These are phyloP conservation scores for Vitis riparia DNA, from an alignment of 164 flowering plant species.

Conservation along the genomic window DNA sequence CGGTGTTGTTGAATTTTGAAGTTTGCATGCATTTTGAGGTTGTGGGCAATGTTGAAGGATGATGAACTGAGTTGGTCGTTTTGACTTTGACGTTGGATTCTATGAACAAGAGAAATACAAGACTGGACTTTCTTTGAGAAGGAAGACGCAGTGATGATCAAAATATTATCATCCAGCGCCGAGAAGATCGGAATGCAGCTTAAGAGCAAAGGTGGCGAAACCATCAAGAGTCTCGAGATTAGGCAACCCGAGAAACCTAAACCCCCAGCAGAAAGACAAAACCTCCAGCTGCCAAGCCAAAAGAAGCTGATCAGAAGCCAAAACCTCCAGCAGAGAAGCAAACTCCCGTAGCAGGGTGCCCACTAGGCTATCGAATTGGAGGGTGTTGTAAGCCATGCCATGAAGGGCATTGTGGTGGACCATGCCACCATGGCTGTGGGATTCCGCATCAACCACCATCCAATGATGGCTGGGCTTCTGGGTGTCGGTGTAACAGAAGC, in stretches of 20 bases:
- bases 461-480: neutral
- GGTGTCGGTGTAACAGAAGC: slow-evolving; percentile 7
- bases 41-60: neutral
- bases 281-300: too few species aligned
- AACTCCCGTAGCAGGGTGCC: too few species aligned
- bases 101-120: slow-evolving; percentile 32
- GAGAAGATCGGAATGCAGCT: slow-evolving; percentile 34
- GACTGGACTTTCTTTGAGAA: slow-evolving; percentile 38
- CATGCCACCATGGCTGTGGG: slow-evolving; percentile 7
- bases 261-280: too few species aligned
- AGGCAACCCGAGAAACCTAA: too few species aligned
- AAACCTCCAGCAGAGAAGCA: too few species aligned
- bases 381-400: slow-evolving; percentile 14
- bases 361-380: neutral
- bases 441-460: neutral
- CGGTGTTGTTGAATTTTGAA: too few species aligned
- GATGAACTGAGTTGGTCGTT: neutral
- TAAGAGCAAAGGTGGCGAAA: slow-evolving; percentile 25
- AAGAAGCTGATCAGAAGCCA: too few species aligned
- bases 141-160: slow-evolving; percentile 33
- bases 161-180: slow-evolving; percentile 31
- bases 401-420: slow-evolving; percentile 8
- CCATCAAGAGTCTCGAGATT: slow-evolving; percentile 36
- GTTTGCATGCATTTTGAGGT: too few species aligned
- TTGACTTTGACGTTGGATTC: neutral